These are phyloP conservation scores for Tulasnella sp. DNA, from an alignment of 768 basidiomycete genomes.

Conservation along the genomic window DNA sequence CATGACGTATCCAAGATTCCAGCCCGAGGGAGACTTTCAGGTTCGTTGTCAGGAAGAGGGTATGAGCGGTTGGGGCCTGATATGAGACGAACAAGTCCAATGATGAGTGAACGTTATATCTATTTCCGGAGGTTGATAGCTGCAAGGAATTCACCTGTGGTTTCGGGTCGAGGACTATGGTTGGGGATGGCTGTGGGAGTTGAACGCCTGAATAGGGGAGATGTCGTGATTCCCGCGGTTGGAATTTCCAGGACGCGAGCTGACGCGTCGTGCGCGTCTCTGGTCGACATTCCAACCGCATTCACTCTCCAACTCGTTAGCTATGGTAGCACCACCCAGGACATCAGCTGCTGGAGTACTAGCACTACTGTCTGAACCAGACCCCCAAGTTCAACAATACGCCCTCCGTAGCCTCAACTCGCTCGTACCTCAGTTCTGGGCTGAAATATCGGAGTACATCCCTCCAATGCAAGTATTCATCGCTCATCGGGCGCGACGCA, in stretches of 20 bases:
- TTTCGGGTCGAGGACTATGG: background rate
- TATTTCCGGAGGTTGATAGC: background rate
- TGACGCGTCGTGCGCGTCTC: conserved; percentile 23
- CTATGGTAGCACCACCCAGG: conserved; percentile 66
- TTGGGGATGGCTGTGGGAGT: conserved; percentile 2
- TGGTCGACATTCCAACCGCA: conserved; percentile 6
- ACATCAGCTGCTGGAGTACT: conserved; percentile 87
- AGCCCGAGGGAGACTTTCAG: background rate
- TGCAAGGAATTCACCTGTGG: background rate
- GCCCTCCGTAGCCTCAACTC: conserved; percentile 78
- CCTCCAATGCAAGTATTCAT: conserved; percentile 66
- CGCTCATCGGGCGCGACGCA: conserved; percentile 8
- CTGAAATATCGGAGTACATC: conserved; percentile 95
- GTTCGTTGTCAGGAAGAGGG: background rate
- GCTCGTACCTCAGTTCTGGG: conserved; percentile 94
- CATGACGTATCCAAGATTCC: conserved; percentile 14
- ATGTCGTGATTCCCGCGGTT: background rate
- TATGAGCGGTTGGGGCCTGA: background rate
- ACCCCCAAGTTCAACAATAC: conserved; percentile 82
- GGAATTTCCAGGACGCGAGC: background rate
- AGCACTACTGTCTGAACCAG: conserved; percentile 82
- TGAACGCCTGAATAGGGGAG: background rate
- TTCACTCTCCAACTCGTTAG: background rate
- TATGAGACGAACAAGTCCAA: background rate
- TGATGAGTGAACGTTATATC: background rate